Base-by-base conservation (phyloP, 352 stramenopile genomes). In the Phytopythium cucurbitacearum region DNA sequence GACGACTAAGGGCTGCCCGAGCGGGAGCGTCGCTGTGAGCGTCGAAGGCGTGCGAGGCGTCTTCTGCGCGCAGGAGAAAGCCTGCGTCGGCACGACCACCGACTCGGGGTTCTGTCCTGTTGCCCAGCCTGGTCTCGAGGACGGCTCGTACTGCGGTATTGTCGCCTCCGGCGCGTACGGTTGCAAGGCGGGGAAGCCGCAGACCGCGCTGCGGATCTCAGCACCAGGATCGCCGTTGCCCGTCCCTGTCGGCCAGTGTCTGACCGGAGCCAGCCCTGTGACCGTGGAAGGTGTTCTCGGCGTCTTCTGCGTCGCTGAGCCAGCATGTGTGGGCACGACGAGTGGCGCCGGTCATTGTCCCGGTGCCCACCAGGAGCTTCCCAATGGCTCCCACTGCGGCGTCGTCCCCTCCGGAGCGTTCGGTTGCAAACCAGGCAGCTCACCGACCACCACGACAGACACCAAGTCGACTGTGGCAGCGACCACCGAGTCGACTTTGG, bases 361-460 rank as follows among this genome's bases (percentile, higher is more conserved):
- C 0, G 48, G 53, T 2, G 34, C 33, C 15, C 59, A 60, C 37
- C 33, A 57, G 12, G 41, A 45, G 2, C 47, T 65, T 5, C 44
- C 60, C 13, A 36, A 34, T 0, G 64, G 60, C 1, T 45, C 64
- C 6, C 53, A 54, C 9, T 72, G 64, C 56, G 49, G 35, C 28
- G 6, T 51, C 4, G 39, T 72, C 11, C 45, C 56, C 53, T 63
- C 60, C 3, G 60, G 60, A 13, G 60, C 65, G 8, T 69, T 60
- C 43, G 65, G 61, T 41, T 73, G 65, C 37, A 28, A 28, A 28
- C 21, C 21, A 28, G 21, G 21, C 21, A 28, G 21, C 21, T 28
- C 21, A 28, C 21, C 21, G 21, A 28, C 21, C 21, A 28, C 1
- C 21, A 28, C 21, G 21, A 28, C 21, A 28, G 21, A 28, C 32